Conservation (phyloP, 805 yeast genomes). For the Komagataella populi region DNA sequence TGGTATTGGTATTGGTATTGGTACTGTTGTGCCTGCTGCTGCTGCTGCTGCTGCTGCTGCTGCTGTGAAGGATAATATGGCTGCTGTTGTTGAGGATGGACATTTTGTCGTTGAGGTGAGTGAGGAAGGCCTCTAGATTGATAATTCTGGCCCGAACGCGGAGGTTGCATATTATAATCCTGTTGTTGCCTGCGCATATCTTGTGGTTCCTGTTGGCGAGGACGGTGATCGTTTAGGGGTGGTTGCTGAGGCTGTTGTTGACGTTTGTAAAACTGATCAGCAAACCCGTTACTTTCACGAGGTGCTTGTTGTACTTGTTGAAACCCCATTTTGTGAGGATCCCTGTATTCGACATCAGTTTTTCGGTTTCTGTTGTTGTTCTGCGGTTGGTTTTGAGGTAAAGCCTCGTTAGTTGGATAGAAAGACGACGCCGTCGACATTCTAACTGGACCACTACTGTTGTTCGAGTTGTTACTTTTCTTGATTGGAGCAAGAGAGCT, state of each 20-base stretch:
- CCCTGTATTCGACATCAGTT: conserved; percentile 3
- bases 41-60: conserved; percentile 7
- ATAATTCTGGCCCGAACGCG: conserved; percentile 5
- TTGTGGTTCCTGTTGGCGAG: conserved; percentile 4
- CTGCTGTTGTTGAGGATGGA: conserved; percentile 3
- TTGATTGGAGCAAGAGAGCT: conserved; percentile 8
- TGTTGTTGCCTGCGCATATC: conserved; percentile 1
- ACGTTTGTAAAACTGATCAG: conserved; percentile 7
- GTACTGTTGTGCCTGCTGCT: conserved; percentile 8
- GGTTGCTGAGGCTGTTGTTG: conserved; percentile 8
- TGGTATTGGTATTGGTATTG: conserved; percentile 8
- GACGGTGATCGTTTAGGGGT: conserved; percentile 7
- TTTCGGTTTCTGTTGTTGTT: neutral
- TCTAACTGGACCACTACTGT: neutral
- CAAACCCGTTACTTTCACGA: neutral
- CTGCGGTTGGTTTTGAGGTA: conserved; percentile 7
- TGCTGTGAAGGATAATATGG: conserved; percentile 1
- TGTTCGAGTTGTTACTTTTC: neutral
- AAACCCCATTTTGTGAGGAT: conserved; percentile 5
- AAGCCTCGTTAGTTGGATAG: neutral
- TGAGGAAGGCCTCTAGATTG: conserved; percentile 5
- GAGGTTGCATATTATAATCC: conserved; percentile 2
- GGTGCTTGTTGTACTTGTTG: conserved; percentile 6
- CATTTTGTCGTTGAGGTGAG: conserved; percentile 5
- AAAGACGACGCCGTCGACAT: neutral